These are phyloP conservation scores for Ophiostoma ips DNA, from an alignment of 2,329 filamentous ascomycete species.

Conservation along the genomic window DNA sequence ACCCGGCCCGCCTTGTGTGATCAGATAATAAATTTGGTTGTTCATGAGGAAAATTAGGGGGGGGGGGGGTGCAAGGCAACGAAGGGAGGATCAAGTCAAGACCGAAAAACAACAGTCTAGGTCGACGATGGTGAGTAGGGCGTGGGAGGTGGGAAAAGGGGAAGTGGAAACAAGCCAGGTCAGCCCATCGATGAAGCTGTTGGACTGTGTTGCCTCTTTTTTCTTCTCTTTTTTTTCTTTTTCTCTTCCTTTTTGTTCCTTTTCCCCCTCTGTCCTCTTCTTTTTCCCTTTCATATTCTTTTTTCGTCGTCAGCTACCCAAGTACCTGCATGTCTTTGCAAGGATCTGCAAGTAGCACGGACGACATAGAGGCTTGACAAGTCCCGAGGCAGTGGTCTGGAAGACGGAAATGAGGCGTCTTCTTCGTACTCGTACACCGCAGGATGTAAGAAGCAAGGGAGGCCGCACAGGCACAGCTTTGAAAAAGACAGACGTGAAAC, in stretches of 20 bases:
- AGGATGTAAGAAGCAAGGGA: no score
- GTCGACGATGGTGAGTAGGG: no score
- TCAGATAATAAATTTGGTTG: background rate
- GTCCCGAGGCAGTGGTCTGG: background rate
- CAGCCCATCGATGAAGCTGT: background rate
- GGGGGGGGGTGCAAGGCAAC: background rate
- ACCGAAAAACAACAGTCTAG: no score
- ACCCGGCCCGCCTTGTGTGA: background rate
- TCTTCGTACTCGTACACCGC: no score
- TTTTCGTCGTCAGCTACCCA: background rate
- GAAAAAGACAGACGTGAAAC: no score
- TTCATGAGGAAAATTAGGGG: no score
- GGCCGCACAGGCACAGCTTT: no score
- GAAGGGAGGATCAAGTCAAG: background rate
- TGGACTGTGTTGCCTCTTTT: background rate
- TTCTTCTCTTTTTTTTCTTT: background rate
- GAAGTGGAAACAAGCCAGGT: background rate
- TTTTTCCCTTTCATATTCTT: background rate
- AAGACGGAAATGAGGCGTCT: background rate
- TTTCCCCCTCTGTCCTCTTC: background rate
- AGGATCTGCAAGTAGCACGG: no score
- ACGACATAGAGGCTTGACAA: no score
- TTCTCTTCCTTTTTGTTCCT: background rate
- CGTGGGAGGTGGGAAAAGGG: background rate
- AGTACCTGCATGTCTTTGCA: background rate